Conservation (phyloP, 768 basidiomycete genomes). For the Tulasnella sp. region DNA sequence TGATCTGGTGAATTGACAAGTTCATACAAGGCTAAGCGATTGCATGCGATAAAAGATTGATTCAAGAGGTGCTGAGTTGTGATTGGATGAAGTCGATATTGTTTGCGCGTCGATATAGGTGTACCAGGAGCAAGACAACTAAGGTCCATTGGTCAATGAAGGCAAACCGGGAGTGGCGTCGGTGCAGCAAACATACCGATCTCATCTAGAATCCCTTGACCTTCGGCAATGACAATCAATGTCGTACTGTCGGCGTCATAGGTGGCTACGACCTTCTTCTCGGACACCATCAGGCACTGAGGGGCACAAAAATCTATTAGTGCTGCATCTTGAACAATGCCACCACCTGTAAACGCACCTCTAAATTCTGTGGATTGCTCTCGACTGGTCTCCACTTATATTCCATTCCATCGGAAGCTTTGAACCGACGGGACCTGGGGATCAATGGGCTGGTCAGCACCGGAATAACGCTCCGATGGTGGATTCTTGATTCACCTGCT, state of each 20-base stretch:
- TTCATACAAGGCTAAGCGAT: no score
- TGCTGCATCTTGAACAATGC: background rate
- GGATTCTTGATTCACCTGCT: conserved; percentile 47
- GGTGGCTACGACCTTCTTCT: conserved; percentile 3
- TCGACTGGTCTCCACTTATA: conserved; percentile 14
- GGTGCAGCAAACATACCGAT: background rate
- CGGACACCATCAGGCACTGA: conserved; percentile 7
- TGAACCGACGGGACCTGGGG: conserved; percentile 7
- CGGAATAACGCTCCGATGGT: no score
- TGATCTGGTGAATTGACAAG: no score
- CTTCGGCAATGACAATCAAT: background rate
- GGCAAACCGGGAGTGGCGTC: background rate
- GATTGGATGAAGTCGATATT: conserved; percentile 8
- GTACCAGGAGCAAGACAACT: conserved; percentile 4
- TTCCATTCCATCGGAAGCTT: conserved; percentile 8
- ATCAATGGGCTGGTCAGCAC: no score
- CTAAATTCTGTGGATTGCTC: conserved; percentile 5
- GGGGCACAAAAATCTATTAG: background rate
- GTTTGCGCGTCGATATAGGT: conserved; percentile 10
- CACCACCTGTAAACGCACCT: conserved; percentile 1
- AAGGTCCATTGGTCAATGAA: background rate
- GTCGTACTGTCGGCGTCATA: conserved; percentile 3
- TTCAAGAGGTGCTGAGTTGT: no score
- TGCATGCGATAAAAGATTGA: no score
- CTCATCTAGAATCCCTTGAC: conserved; percentile 7